Base-by-base conservation (phyloP, 2,329 filamentous ascomycete species). In the Eutypa lata region DNA sequence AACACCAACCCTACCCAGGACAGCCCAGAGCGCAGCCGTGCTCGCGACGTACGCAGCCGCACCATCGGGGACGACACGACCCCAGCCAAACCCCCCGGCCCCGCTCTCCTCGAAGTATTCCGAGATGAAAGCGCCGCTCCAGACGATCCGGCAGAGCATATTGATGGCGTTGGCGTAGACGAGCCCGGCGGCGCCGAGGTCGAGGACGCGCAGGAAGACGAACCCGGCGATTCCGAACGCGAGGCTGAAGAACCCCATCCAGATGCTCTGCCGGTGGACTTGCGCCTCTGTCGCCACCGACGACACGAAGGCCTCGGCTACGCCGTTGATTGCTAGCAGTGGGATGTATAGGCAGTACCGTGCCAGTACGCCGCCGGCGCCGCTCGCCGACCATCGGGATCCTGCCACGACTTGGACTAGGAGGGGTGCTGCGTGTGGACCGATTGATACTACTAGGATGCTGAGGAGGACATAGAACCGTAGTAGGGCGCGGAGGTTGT, bases 271-370 rank as follows among this genome's bases (percentile, higher is more conserved):
- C 3, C 68, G 71, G 57, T 90, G 84, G 3, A 99, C 82, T 60
- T 97, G 81, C 3, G 78, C 71, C 57, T 90, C 81, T 0, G 82
- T 87, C 1, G 93, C 92, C 1, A 95, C 90, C 2, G 90, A 91
- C 1, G 92, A 87, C 16, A 97, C 92, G 63, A 99, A 97, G 0
- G 91, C 90, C 72, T 99, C 94, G 2, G 88, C 84, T 21, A 97
- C 83, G 49, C 94, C 94, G 65, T 99, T 99, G 62, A 96, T 75
- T 3, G 93, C 94, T 3, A 97, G 80, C 24, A 97, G 84, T 0
- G 94, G 94, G 54, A 99, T 90, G 73, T 96, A 97, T 70, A 91
- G 91, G 73, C 90, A 92, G 71, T 97, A 99, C 0, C 80, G 81
- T 0, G 87, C 84, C 7, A 99, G 79, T 3, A 94, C 87, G 8